These are phyloP conservation scores for Tricholoma terreum DNA, from an alignment of 768 basidiomycete species.

Conservation along the genomic window DNA sequence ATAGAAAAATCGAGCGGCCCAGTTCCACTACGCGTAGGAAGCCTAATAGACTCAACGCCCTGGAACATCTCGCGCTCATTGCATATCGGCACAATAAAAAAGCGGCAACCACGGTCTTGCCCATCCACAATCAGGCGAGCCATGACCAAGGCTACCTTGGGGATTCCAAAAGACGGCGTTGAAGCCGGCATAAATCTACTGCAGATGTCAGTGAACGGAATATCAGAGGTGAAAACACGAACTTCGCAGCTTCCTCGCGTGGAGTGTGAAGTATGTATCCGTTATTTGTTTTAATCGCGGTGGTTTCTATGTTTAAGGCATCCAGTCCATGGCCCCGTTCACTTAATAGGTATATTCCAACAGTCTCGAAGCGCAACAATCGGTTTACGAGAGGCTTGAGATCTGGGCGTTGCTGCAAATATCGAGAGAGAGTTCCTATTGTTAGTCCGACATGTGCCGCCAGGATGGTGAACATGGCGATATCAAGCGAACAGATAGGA, in stretches of 20 bases:
- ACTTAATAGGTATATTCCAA: constrained; percentile 51
- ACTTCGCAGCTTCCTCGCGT: constrained; percentile 59
- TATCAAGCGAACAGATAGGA: constrained; percentile 48
- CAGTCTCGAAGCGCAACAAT: constrained; percentile 50
- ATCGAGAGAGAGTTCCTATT: constrained; percentile 52
- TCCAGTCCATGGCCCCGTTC: constrained; percentile 63
- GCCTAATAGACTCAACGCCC: constrained; percentile 47
- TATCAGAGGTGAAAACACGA: constrained; percentile 16
- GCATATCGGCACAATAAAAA: constrained; percentile 56
- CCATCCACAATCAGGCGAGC: constrained; percentile 51
- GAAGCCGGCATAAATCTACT: constrained; percentile 59
- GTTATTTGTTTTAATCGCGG: constrained; percentile 45
- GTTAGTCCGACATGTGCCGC: constrained; percentile 50
- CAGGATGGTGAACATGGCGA: constrained; percentile 52
- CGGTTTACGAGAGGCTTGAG: constrained; percentile 45
- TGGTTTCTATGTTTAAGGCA: constrained; percentile 60
- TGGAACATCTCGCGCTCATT: constrained; percentile 50
- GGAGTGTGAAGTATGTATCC: constrained; percentile 58
- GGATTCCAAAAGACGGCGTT: constrained; percentile 48
- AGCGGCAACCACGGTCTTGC: constrained; percentile 48
- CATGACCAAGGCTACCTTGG: constrained; percentile 56
- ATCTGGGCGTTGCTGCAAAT: constrained; percentile 47
- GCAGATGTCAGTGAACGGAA: constrained; percentile 4
- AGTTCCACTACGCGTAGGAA: constrained; percentile 51
- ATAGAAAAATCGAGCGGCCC: constrained; percentile 55